Evolutionary conservation across 176 grass and related monocot genomes (phyloP).

Genomic region (Poa annua): DNA sequence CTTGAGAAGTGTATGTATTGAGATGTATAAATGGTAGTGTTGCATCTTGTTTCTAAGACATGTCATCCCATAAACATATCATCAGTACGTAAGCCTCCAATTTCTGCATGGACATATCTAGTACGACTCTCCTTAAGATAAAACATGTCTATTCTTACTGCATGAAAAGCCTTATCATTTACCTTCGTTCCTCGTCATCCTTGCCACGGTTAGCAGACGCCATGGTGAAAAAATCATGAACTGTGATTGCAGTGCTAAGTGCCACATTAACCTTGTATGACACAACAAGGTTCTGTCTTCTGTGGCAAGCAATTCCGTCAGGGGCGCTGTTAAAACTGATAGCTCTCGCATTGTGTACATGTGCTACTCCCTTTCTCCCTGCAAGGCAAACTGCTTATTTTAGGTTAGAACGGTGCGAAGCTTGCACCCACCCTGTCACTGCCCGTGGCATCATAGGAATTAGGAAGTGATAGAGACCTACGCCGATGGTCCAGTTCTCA

Average conservation of each 20-base stretch:
- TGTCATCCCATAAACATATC: background rate
- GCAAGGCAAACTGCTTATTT: conserved; percentile 6
- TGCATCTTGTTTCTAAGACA: too few species aligned
- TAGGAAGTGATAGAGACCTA: conserved; percentile 17
- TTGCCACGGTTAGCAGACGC: too few species aligned
- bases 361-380: conserved; percentile 17
- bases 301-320: background rate
- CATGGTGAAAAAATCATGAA: too few species aligned
- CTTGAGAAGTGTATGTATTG: too few species aligned
- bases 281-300: background rate
- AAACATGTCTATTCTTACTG: too few species aligned
- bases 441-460: background rate
- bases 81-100: background rate
- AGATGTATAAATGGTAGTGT: too few species aligned
- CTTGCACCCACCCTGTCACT: conserved; percentile 11
- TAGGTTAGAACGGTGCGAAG: conserved; percentile 20
- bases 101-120: background rate
- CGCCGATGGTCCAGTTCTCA: background rate
- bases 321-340: background rate
- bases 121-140: background rate
- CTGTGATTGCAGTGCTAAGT: too few species aligned
- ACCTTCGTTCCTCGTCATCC: too few species aligned
- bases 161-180: too few species aligned
- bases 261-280: too few species aligned
- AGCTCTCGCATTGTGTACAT: background rate